These are phyloP conservation scores for Erucastrum elatum DNA, from an alignment of 345 rosid species.

Conservation along the genomic window DNA sequence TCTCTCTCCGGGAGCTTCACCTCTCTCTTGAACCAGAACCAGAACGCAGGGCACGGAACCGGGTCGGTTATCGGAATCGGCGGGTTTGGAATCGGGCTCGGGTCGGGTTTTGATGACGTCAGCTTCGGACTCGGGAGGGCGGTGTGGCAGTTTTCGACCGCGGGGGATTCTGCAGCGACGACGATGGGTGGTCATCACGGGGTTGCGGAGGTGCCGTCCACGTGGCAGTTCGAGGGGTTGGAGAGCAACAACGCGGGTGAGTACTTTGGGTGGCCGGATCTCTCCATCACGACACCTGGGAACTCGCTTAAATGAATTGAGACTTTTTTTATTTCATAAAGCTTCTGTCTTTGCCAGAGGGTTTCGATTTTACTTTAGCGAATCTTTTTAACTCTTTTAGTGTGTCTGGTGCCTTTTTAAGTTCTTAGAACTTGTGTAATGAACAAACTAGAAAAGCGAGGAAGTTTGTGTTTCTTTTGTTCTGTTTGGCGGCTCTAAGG, in stretches of 20 bases:
- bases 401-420: slow-evolving; percentile 17
- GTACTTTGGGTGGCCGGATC: slow-evolving; percentile 91
- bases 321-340: not conserved
- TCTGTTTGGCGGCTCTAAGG: not conserved
- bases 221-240: slow-evolving; percentile 85
- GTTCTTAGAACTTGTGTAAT: slow-evolving; percentile 16
- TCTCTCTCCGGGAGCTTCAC: slow-evolving; percentile 59
- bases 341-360: slow-evolving; percentile 25
- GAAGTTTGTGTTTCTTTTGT: slow-evolving; percentile 7
- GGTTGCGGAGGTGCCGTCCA: slow-evolving; percentile 46
- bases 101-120: slow-evolving; percentile 59
- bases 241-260: slow-evolving; percentile 45
- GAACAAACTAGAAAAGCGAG: slow-evolving; percentile 19
- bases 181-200: slow-evolving; percentile 31
- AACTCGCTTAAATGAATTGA: slow-evolving; percentile 66
- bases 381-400: slow-evolving; percentile 7
- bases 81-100: slow-evolving; percentile 78
- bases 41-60: slow-evolving; percentile 43
- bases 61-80: slow-evolving; percentile 67
- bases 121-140: slow-evolving; percentile 76
- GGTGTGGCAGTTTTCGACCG: slow-evolving; percentile 61
- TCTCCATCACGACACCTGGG: slow-evolving; percentile 84
- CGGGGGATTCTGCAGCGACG: slow-evolving; percentile 30
- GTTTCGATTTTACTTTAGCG: slow-evolving; percentile 4
- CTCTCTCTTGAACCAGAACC: slow-evolving; percentile 65